Conservation (phyloP, 768 basidiomycete species). For the Hygrocybe coccinea region DNA sequence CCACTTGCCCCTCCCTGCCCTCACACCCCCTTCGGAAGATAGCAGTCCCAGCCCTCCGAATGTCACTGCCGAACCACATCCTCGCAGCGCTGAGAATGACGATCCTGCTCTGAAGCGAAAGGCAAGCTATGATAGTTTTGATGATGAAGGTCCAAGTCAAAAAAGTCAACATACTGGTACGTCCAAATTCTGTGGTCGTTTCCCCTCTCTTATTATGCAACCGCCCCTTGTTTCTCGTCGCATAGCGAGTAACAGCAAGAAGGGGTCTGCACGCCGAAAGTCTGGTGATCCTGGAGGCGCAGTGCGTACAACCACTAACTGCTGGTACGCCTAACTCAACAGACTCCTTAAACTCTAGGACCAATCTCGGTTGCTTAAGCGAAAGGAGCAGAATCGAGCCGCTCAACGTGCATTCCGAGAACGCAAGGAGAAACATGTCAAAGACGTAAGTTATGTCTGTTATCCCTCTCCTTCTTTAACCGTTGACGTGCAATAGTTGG, state of each 20-base stretch:
- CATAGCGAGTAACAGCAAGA: constrained; percentile 21
- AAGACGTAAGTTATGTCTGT: constrained; percentile 63
- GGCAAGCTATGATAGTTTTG: constrained; percentile 60
- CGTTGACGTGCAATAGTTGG: constrained; percentile 50
- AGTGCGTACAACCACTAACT: constrained; percentile 10
- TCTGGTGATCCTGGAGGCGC: constrained; percentile 7
- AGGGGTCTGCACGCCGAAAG: constrained; percentile 15
- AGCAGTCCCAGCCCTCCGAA: constrained; percentile 76
- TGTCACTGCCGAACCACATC: constrained; percentile 26
- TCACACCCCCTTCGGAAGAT: constrained; percentile 66
- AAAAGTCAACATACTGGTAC: constrained; percentile 64
- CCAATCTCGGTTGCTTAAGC: constrained; percentile 70
- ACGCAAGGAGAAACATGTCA: constrained; percentile 95
- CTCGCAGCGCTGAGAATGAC: constrained; percentile 32
- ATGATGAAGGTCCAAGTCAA: constrained; percentile 54
- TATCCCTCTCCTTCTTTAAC: constrained; percentile 3
- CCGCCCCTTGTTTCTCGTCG: constrained; percentile 3
- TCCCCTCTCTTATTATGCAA: no score
- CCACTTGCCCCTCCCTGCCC: constrained; percentile 44
- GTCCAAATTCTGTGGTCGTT: constrained; percentile 22
- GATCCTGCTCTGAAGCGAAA: constrained; percentile 69
- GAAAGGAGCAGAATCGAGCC: constrained; percentile 96
- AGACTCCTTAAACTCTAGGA: constrained; percentile 41
- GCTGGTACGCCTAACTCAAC: no score
- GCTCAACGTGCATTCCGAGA: constrained; percentile 97